A percentile compares a stretch with the other conserved stretches of the same genome.
Conservation (phyloP, 352 stramenopile species). For the Thraustochytrium sp. region DNA sequence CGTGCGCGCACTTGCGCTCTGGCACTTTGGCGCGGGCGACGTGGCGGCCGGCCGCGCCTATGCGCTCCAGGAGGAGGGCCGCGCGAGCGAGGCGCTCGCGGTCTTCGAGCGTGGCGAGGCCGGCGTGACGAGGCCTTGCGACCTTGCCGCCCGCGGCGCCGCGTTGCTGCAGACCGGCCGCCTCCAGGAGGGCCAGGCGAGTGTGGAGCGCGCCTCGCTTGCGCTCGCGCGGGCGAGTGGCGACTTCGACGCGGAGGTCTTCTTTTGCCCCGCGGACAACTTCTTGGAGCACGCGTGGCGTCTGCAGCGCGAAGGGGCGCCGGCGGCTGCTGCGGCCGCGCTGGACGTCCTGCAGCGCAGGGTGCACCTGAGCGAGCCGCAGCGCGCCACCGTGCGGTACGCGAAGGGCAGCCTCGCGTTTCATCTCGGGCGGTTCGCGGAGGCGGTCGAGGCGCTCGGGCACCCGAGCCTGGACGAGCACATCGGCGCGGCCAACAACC, state of each 20-base stretch:
- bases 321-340: neutral
- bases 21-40: neutral
- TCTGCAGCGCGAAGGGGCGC: neutral
- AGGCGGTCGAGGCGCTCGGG: neutral
- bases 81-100: neutral
- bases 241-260: neutral
- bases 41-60: neutral
- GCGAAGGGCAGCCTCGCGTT: conserved; percentile 1
- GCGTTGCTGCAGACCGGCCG: neutral
- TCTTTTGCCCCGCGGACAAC: neutral
- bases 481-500: neutral
- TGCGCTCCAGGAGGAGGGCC: neutral
- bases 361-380: neutral
- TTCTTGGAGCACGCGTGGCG: neutral
- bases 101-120: neutral
- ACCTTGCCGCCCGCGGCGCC: neutral
- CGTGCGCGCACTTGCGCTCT: neutral
- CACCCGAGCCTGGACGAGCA: neutral
- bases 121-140: neutral
- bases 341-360: neutral
- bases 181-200: neutral
- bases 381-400: neutral
- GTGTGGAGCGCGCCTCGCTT: no score
- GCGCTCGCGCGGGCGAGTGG: no score
- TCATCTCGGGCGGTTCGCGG: neutral